Percentiles rank a stretch among this genome's conserved stretches.
Evolutionary conservation across 2,329 filamentous ascomycete genomes (phyloP).

Genomic region (Pezicula neosporulosa): DNA sequence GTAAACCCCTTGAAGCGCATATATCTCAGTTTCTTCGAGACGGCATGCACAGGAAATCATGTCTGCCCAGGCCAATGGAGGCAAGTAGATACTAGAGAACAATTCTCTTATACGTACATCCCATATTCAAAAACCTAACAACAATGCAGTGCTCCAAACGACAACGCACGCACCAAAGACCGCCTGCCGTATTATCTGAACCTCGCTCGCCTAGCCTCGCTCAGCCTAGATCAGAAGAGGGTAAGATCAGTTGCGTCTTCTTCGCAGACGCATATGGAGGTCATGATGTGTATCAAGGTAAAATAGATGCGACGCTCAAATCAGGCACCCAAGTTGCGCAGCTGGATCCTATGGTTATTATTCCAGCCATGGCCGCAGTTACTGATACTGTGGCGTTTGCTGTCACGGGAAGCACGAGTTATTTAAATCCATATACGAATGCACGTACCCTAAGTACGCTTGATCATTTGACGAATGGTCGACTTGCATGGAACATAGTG

Average conservation of each 20-base stretch:
- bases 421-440: conserved; percentile 58
- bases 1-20: background rate
- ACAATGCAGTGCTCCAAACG: background rate
- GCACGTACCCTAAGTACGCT: conserved; percentile 59
- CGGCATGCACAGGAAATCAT: background rate
- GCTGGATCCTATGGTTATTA: conserved; percentile 50
- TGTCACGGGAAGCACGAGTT: conserved; percentile 62
- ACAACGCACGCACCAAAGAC: background rate
- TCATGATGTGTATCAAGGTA: background rate
- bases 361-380: conserved; percentile 63
- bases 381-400: conserved; percentile 62
- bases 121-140: background rate
- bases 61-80: background rate
- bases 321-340: background rate
- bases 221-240: too few species aligned
- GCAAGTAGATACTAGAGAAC: background rate
- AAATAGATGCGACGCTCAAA: background rate
- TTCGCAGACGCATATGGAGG: background rate
- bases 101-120: background rate
- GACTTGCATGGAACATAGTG: conserved; percentile 63
- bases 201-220: background rate
- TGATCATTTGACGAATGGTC: conserved; percentile 60
- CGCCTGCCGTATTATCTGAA: background rate
- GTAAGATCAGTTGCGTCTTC: background rate
- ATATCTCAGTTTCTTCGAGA: background rate